phyloP scores from a whole-genome alignment of 371 early-diverging fungal species.

The Haplosporangium sp. region DNA sequence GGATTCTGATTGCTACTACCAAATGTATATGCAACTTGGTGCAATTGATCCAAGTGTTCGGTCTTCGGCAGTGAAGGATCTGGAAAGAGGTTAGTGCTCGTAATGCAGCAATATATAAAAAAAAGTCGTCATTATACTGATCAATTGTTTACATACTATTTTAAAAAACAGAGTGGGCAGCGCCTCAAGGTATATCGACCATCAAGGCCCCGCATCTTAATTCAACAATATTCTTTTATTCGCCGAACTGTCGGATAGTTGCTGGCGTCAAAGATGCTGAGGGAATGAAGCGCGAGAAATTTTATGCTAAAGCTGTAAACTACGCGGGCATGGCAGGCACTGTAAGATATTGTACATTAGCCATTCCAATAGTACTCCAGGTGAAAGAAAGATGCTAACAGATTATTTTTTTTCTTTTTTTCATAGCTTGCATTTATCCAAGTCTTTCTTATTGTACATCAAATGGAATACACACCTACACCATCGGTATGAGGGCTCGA shows the following conservation, averaged over 20 bases:
- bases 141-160: too few relatives aligned
- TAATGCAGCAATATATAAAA: neutral
- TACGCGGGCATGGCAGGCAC: slow-evolving; percentile 69
- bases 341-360: slow-evolving; percentile 12
- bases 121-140: neutral
- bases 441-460: slow-evolving; percentile 70
- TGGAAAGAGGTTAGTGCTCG: slow-evolving; percentile 62
- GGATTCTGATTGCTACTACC: slow-evolving; percentile 65
- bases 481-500: slow-evolving; percentile 69
- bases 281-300: slow-evolving; percentile 69
- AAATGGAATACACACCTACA: slow-evolving; percentile 82
- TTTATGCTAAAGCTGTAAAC: slow-evolving; percentile 64
- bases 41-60: slow-evolving; percentile 61
- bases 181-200: slow-evolving; percentile 66
- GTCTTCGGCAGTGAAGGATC: slow-evolving; percentile 61
- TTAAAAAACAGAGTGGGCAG: slow-evolving; percentile 54
- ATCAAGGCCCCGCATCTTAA: slow-evolving; percentile 64
- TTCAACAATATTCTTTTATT: slow-evolving; percentile 66
- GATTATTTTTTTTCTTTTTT: neutral
- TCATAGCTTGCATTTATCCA: slow-evolving; percentile 63
- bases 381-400: neutral
- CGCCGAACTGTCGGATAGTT: slow-evolving; percentile 67
- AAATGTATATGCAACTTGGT: slow-evolving; percentile 68
- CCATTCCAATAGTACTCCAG: too few relatives aligned
- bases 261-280: slow-evolving; percentile 56